Conservation (phyloP, 495 filamentous ascomycete genomes). For the Daldinia grandis region DNA sequence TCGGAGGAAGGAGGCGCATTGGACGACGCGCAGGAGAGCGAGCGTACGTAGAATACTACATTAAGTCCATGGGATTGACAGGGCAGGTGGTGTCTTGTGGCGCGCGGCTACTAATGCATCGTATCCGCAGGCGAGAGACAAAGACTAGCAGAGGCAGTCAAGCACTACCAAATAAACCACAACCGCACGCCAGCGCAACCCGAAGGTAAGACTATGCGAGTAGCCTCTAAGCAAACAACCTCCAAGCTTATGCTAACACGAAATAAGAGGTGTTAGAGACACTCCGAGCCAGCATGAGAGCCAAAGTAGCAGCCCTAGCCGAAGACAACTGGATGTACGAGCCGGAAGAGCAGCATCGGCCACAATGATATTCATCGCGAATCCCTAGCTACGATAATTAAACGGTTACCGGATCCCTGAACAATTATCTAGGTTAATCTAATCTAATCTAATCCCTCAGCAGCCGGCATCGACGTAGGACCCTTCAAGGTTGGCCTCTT, state of each 20-base stretch:
- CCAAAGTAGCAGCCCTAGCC: constrained; percentile 74
- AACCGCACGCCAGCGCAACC: constrained; percentile 71
- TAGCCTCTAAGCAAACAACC: not conserved
- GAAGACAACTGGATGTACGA: constrained; percentile 96
- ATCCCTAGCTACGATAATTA: constrained; percentile 9
- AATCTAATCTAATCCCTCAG: constrained; percentile 62
- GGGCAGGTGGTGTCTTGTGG: not conserved
- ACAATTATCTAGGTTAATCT: not conserved
- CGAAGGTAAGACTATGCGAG: constrained; percentile 62
- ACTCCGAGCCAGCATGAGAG: constrained; percentile 73
- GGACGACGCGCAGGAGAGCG: constrained; percentile 57
- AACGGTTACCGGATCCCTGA: not conserved
- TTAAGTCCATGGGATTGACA: not conserved
- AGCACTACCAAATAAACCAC: constrained; percentile 66
- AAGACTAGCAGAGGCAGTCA: constrained; percentile 61
- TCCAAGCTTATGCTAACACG: constrained; percentile 9
- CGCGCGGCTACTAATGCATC: not conserved
- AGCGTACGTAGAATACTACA: constrained; percentile 38
- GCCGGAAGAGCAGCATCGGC: constrained; percentile 64
- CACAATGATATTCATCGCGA: constrained; percentile 34
- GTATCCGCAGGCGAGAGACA: constrained; percentile 54
- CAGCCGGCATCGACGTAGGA: constrained; percentile 57
- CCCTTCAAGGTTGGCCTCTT: constrained; percentile 54
- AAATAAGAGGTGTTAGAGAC: constrained; percentile 73
- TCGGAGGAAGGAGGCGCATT: constrained; percentile 57